Conservation (phyloP, 257 asterid genomes). For the Nicotiana noctiflora region DNA sequence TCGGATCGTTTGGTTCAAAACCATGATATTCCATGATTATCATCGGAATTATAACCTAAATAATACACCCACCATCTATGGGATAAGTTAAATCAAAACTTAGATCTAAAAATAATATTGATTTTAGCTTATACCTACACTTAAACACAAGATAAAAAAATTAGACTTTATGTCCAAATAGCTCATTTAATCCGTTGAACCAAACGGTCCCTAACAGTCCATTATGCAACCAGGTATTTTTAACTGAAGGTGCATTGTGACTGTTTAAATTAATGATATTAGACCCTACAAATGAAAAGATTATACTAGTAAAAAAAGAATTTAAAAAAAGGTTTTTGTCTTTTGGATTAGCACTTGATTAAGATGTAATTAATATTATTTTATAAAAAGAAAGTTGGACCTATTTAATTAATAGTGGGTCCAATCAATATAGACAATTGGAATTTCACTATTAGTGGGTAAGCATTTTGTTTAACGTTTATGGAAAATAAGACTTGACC, state of each 20-base stretch:
- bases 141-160: too few species aligned
- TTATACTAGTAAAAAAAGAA: neutral
- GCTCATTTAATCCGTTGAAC: too few species aligned
- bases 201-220: too few species aligned
- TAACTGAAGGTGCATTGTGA: neutral
- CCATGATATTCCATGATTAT: too few species aligned
- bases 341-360: constrained; percentile 4
- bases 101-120: too few species aligned
- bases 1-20: too few species aligned
- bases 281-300: neutral
- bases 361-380: neutral
- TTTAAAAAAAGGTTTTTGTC: neutral
- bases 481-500: neutral
- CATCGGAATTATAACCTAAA: too few species aligned
- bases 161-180: too few species aligned
- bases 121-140: too few species aligned
- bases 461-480: neutral
- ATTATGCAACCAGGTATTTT: neutral
- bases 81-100: too few species aligned
- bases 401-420: neutral
- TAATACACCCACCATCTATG: too few species aligned
- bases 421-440: neutral
- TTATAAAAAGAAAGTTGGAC: neutral
- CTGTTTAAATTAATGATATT: neutral
- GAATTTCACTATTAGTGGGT: neutral